Conservation (phyloP, 257 asterid species). For the Euphrasia confusa region DNA sequence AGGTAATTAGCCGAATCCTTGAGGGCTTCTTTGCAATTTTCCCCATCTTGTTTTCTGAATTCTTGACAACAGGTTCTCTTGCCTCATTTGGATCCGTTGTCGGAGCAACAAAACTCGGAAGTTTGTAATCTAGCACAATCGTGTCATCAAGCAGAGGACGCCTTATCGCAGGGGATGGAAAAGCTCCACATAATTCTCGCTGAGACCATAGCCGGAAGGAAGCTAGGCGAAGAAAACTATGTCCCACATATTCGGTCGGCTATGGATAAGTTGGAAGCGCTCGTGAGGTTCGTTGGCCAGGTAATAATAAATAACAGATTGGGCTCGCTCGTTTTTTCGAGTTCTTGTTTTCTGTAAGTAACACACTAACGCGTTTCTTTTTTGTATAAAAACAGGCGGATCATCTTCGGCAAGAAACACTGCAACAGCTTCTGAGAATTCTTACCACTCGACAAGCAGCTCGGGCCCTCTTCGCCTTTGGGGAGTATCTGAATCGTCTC, state of each 20-base stretch:
- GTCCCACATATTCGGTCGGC: constrained; percentile 60
- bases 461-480: constrained; percentile 50
- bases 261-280: constrained; percentile 58
- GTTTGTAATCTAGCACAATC: constrained; percentile 51
- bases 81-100: constrained; percentile 62
- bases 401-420: constrained; percentile 50
- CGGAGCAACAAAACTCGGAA: constrained; percentile 49
- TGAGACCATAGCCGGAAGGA: constrained; percentile 50
- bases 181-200: constrained; percentile 56
- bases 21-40: not conserved
- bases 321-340: not conserved
- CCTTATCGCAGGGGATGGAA: constrained; percentile 82
- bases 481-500: constrained; percentile 49
- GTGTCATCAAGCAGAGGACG: constrained; percentile 93
- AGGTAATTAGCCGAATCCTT: constrained; percentile 34
- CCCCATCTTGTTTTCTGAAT: too few species aligned
- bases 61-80: constrained; percentile 46
- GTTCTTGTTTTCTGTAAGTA: too few species aligned
- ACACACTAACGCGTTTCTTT: too few species aligned
- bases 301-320: constrained; percentile 31
- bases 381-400: constrained; percentile 40
- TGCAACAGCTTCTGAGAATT: constrained; percentile 42
- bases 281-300: constrained; percentile 76
- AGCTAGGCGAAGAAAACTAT: constrained; percentile 52
- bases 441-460: constrained; percentile 50